These are phyloP conservation scores for Phaeodactylum tricornutum DNA, from an alignment of 108 stramenopile species.

Conservation along the genomic window DNA sequence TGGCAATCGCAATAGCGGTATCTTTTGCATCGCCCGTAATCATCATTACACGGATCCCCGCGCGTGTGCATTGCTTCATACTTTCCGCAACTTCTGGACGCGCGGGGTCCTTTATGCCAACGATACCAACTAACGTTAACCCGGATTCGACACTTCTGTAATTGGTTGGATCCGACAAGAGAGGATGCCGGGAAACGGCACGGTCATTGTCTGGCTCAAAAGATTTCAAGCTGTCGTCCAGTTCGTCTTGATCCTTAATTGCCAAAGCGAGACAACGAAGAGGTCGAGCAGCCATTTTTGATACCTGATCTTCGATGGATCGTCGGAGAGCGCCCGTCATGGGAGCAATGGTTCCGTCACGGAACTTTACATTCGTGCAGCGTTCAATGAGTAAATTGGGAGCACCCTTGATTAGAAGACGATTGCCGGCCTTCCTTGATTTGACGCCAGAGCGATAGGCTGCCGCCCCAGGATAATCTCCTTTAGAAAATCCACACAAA, in stretches of 20 bases:
- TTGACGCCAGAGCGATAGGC: conserved; percentile 7
- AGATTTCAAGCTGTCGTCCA: conserved; percentile 39
- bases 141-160: conserved; percentile 87
- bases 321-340: conserved; percentile 54
- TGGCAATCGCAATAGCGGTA: conserved; percentile 91
- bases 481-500: conserved; percentile 27
- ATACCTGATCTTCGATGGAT: conserved; percentile 52
- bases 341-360: conserved; percentile 72
- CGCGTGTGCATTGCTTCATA: conserved; percentile 74
- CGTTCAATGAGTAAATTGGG: conserved; percentile 87
- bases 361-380: conserved; percentile 79
- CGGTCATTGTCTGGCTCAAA: conserved; percentile 25
- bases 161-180: conserved; percentile 60
- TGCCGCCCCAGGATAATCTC: conserved; percentile 12
- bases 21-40: conserved; percentile 97
- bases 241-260: conserved; percentile 59
- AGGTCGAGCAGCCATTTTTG: conserved; percentile 81
- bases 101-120: conserved; percentile 97
- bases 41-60: conserved; percentile 97
- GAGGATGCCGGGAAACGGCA: conserved; percentile 37
- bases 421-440: conserved; percentile 27
- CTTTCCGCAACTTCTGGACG: conserved; percentile 95
- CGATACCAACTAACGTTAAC: conserved; percentile 89
- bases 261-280: conserved; percentile 92
- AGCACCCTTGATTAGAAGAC: conserved; percentile 95